Base-by-base conservation (phyloP, 768 basidiomycete species). In the Strobilomyces dryophilus region DNA sequence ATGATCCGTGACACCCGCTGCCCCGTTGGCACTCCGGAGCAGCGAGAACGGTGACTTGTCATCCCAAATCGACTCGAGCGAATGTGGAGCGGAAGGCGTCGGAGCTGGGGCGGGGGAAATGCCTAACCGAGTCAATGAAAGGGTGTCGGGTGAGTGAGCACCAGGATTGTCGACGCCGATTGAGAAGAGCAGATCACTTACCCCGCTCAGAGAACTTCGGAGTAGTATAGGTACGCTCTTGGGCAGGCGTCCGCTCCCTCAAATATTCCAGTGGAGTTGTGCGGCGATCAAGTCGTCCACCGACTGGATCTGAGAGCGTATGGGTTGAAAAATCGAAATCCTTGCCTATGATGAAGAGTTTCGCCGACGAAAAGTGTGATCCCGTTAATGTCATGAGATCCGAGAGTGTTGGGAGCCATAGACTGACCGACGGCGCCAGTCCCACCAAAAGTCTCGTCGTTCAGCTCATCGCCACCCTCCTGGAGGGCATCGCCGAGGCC, bases 361-460 rank as follows among this genome's bases (percentile, higher is more conserved):
- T 59, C 29, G 44, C 11, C 34, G 54, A 50, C 10, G 32, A 11
- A 8, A 35, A 15, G 42, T 24, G 4, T 24, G 24, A 24, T 24
- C 29, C 37, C 43, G 45, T 53, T 27, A 63, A 50, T 46, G 47
- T 32, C 6, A 51, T 57, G 52, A 53, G 59, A 64, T 64, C 55
- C 32, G 35, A 51, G 43, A 32, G 36, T 9, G 31, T 15, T 52
- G 45, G 3, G 32, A n/a, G 29, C 11, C 35, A 18, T 17, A 47
- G 50, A 72, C 87, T 77, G 67, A 94, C 94, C 92, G 53, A 95
- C 81, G 58, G 65, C 72, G 32, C 78, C 84, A 46, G 74, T 58
- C 37, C 73, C 79, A 29, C 95, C 97, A 73, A 99, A 99, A 3
- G 97, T 99, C 75, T 95, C 93, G 70, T 95, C 92, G 72, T 99